Evolutionary conservation across 2,329 filamentous ascomycete genomes (phyloP), one percentile per base, ranked within the genome.

Genomic region (Domatiomyces globalis): DNA sequence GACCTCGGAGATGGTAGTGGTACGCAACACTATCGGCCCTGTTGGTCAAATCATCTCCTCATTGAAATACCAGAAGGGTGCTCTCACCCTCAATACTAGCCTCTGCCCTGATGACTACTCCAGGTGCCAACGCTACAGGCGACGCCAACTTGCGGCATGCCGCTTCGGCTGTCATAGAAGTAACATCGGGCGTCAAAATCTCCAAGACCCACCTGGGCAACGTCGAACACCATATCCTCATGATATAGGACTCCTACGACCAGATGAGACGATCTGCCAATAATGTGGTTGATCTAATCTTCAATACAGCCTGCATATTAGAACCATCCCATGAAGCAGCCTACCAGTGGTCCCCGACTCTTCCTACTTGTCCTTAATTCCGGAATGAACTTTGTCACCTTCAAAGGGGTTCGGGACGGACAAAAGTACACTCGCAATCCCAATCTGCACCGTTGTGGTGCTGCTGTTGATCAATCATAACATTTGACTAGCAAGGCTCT

Each of bases 361-460:
- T n/a, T n/a, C n/a, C n/a, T n/a, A 95, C 89, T 15, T 94, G 94
- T 56, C 56, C 95, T 64, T n/a, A n/a, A n/a, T n/a, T 95, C 95
- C 22, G 22, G 6, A 25, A 25, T 25, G 22, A 25, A 25, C 6
- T 25, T 25, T 25, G 22, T 25, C 22, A 25, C 3, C 3, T 25
- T 25, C 22, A 25, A n/a, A n/a, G n/a, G n/a, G n/a, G n/a, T n/a
- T n/a, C n/a, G n/a, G n/a, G n/a, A n/a, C n/a, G 22, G 22, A 25
- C 22, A 25, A 25, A 6, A 25, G 22, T 25, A 6, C n/a, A n/a
- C 3, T 25, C 22, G 22, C 22, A 25, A 25, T 25, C 22, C 22
- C 22, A 25, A 25, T 25, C 22, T 25, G 3, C 22, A 25, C 22
- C 22, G 22, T 25, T 25, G 22, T 25, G 22, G 3, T 25, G 6